Percentiles rank a stretch among this genome's conserved stretches.
Conservation (phyloP, 768 basidiomycete species). For the Russula emetica region DNA sequence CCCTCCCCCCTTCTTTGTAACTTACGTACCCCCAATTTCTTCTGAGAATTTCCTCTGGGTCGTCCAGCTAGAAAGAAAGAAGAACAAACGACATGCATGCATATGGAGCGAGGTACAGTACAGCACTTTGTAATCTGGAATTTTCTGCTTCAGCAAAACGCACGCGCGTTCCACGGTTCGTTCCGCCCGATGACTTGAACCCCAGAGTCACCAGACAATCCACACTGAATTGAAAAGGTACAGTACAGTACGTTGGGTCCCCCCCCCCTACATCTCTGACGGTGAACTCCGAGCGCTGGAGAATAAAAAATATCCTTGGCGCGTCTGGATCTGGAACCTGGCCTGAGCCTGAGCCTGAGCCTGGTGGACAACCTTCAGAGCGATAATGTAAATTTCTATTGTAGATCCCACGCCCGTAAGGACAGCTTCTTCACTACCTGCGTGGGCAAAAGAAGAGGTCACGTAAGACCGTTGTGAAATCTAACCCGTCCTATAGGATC, state of each 20-base stretch:
- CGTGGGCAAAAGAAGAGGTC: not conserved
- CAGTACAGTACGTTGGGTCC: too few relatives aligned
- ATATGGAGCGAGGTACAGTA: not conserved
- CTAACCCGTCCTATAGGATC: not conserved
- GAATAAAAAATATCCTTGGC: not conserved
- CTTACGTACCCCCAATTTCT: not conserved
- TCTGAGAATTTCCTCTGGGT: constrained; percentile 5
- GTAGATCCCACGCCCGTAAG: not conserved
- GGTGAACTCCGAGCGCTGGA: not conserved
- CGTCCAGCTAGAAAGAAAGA: not conserved
- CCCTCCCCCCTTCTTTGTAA: too few relatives aligned
- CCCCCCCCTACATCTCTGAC: not conserved
- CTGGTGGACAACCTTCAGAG: too few relatives aligned
- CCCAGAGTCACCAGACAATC: too few relatives aligned
- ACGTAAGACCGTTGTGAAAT: not conserved
- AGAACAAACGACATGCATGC: not conserved
- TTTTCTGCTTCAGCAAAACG: too few relatives aligned
- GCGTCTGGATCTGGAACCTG: too few relatives aligned
- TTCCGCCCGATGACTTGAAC: too few relatives aligned
- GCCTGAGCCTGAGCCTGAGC: too few relatives aligned
- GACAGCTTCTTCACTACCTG: not conserved
- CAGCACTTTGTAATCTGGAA: not conserved
- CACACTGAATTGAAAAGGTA: too few relatives aligned
- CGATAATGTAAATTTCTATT: not conserved
- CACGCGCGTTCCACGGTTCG: too few relatives aligned